Conservation (phyloP, 345 rosid species). For the Stellera chamaejasme region DNA sequence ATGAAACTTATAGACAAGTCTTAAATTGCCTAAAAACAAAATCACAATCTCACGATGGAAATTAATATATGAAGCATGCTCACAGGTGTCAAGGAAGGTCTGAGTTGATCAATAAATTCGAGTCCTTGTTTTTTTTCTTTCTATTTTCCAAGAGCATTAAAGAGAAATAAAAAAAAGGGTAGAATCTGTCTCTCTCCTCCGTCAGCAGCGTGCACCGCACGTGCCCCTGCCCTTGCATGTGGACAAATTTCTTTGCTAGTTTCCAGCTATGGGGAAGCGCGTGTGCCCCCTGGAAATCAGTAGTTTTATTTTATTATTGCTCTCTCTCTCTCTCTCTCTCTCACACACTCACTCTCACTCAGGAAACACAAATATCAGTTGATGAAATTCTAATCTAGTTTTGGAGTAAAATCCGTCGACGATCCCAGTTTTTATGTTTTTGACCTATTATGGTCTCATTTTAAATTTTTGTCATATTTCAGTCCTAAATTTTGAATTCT, state of each 20-base stretch:
- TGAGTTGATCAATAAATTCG: background rate
- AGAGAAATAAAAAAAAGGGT: background rate
- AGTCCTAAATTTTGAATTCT: no score
- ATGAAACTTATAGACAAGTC: background rate
- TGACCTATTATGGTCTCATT: no score
- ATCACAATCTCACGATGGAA: constrained; percentile 11
- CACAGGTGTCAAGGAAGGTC: constrained; percentile 1
- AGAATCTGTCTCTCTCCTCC: constrained; percentile 10
- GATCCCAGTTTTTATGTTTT: no score
- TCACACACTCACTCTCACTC: no score
- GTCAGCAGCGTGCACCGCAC: constrained; percentile 21
- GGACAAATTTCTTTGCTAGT: constrained; percentile 7
- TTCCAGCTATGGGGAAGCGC: constrained; percentile 2
- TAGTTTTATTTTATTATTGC: no score
- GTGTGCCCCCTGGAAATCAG: background rate
- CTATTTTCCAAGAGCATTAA: background rate
- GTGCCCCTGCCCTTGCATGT: constrained; percentile 17
- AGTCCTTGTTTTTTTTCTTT: background rate
- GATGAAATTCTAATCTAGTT: no score
- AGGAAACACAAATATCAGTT: no score
- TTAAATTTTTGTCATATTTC: no score
- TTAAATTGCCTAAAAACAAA: constrained; percentile 1
- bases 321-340: no score
- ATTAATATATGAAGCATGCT: constrained; percentile 2
- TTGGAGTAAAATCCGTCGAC: no score